Evolutionary conservation across 176 grass and related monocot genomes (phyloP), one percentile per base, ranked within the genome.

Genomic region (Triticum monococcum): DNA sequence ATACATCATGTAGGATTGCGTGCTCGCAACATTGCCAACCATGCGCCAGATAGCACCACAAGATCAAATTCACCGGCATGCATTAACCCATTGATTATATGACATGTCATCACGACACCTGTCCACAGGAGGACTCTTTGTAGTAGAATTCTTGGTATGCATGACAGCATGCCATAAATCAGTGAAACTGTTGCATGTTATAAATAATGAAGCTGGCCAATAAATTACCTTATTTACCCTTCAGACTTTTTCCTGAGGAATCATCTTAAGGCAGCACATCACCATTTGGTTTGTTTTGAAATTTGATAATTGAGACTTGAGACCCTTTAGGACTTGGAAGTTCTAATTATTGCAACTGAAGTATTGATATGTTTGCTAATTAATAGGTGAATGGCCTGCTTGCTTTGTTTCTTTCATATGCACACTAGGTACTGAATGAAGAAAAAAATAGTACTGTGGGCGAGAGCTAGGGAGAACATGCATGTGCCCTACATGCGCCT

Each of bases 321-420:
- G 37, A 64, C 57, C 56, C 33, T 79, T 9, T 63, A 37, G 33
- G 56, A 23, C 22, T 64, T 64, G 74, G 60, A 64, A 40, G 57
- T 79, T 79, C 23, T 63, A 79, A 79, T 79, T 36, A 35, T 41
- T 25, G 54, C 60, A 61, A 78, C 20, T 78, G 31, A 78, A 24
- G 11, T 78, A 78, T 61, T 11, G 30, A 33, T 35, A 78, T 60
- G 20, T n/a, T 78, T 78, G 8, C 57, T 61, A 79, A 62, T 62
- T 25, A 62, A 26, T 79, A 61, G 75, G 50, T 78, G 30, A 78
- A 59, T 8, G 10, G 17, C 50, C 9, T 37, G 20, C 20, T 33
- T 78, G 74, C 28, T 57, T 33, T 57, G 31, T 61, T 78, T 60
- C 52, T 78, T 78, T 61, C 54, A 37, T 57, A 61, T 60, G 31